Evolutionary conservation across 768 basidiomycete genomes (phyloP).

Genomic region (Gymnopilus dilepis): DNA sequence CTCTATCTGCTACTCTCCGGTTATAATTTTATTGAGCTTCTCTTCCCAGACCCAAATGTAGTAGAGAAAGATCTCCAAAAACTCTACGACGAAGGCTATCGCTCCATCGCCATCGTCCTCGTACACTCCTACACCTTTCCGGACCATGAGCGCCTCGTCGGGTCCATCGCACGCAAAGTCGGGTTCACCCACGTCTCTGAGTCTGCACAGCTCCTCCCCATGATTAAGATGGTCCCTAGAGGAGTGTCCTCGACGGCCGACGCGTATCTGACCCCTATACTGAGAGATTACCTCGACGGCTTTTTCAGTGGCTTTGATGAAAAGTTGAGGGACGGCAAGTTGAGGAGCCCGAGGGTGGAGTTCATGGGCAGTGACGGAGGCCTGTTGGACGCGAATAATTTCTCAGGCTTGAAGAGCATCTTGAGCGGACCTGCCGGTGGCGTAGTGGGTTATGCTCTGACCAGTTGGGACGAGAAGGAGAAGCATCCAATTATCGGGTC

Average conservation of each 20-base stretch:
- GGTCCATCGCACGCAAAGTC: conserved; percentile 70
- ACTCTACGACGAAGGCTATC: conserved; percentile 82
- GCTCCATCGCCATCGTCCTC: conserved; percentile 87
- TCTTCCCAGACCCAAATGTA: conserved; percentile 49
- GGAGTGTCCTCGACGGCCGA: conserved; percentile 93
- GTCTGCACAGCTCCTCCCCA: conserved; percentile 85
- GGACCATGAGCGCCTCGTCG: conserved; percentile 80
- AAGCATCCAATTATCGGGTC: conserved; percentile 86
- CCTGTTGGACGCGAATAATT: conserved; percentile 77
- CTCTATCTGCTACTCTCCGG: conserved; percentile 11
- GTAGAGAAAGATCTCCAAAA: conserved; percentile 67
- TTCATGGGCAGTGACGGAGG: conserved; percentile 98
- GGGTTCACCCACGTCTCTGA: conserved; percentile 93
- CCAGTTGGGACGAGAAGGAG: conserved; percentile 81
- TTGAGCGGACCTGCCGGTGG: conserved; percentile 94
- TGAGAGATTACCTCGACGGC: conserved; percentile 83
- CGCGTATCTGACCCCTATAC: conserved; percentile 92
- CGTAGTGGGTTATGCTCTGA: conserved; percentile 93
- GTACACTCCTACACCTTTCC: conserved; percentile 94
- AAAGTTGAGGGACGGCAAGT: conserved; percentile 63
- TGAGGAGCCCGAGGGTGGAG: conserved; percentile 76
- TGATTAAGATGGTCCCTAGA: conserved; percentile 96
- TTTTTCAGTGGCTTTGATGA: conserved; percentile 90
- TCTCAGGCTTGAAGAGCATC: conserved; percentile 93
- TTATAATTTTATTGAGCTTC: not conserved